Evolutionary conservation across 768 basidiomycete genomes (phyloP).

Genomic region (Suillus cothurnatus): DNA sequence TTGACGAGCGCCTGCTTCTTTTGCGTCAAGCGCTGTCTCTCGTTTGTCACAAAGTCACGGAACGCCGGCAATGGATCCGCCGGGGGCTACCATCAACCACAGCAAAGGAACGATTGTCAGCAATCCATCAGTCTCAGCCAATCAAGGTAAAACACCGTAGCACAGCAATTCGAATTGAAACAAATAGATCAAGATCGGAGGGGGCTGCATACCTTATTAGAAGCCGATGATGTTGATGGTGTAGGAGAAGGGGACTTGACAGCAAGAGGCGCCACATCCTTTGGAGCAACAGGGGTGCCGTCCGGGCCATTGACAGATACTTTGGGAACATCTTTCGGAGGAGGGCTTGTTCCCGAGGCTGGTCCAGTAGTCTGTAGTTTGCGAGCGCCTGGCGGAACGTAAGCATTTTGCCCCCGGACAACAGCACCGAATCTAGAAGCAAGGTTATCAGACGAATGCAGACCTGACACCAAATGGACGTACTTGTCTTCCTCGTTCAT

Average conservation of each 20-base stretch:
- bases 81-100: slow-evolving; percentile 48
- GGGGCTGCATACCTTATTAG: slow-evolving; percentile 48
- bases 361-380: slow-evolving; percentile 39
- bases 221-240: slow-evolving; percentile 43
- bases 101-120: slow-evolving; percentile 7
- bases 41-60: slow-evolving; percentile 89
- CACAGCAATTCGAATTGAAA: slow-evolving; percentile 7
- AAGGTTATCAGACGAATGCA: slow-evolving; percentile 77
- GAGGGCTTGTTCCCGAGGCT: slow-evolving; percentile 16
- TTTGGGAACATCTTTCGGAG: slow-evolving; percentile 61
- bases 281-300: slow-evolving; percentile 49
- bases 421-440: slow-evolving; percentile 95
- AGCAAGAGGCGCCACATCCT: slow-evolving; percentile 45
- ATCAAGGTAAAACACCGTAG: slow-evolving; percentile 10
- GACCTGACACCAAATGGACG: slow-evolving; percentile 77
- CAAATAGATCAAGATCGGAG: slow-evolving; percentile 2
- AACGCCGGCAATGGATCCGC: slow-evolving; percentile 83
- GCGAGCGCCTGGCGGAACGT: slow-evolving; percentile 92
- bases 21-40: slow-evolving; percentile 87
- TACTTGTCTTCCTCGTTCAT: slow-evolving; percentile 97
- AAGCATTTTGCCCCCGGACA: slow-evolving; percentile 83
- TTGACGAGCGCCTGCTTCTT: slow-evolving; percentile 89
- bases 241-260: slow-evolving; percentile 68
- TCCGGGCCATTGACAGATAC: slow-evolving; percentile 81
- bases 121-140: slow-evolving; percentile 17